Evolutionary conservation across 352 stramenopile genomes (phyloP).

Genomic region (Lagenidium sp.): DNA sequence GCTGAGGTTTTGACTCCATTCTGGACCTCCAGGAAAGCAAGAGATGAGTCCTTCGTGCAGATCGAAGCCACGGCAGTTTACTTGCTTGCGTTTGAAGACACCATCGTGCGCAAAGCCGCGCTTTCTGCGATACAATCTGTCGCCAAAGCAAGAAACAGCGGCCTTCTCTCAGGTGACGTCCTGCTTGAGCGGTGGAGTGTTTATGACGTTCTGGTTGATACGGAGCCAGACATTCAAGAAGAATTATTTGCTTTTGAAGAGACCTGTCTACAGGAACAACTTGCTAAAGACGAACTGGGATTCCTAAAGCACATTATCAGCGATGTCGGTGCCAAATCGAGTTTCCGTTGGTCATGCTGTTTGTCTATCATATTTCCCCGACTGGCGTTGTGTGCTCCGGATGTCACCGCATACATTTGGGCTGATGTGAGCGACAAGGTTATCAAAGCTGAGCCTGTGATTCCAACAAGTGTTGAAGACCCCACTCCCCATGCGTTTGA

Average conservation of each 20-base stretch:
- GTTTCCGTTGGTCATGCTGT: slow-evolving; percentile 50
- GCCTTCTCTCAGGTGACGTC: no score
- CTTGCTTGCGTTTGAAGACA: slow-evolving; percentile 37
- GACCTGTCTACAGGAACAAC: no score
- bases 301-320: no score
- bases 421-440: slow-evolving; percentile 49
- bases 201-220: no score
- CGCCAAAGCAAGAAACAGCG: no score
- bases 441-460: slow-evolving; percentile 44
- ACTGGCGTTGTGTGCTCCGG: slow-evolving; percentile 26
- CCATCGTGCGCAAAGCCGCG: slow-evolving; percentile 14
- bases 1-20: no score
- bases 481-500: slow-evolving; percentile 11
- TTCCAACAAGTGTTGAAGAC: slow-evolving; percentile 16
- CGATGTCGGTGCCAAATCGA: no score
- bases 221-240: no score
- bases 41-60: slow-evolving; percentile 46
- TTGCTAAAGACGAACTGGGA: no score
- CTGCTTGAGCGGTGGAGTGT: no score
- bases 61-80: slow-evolving; percentile 51
- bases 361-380: slow-evolving; percentile 33
- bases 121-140: no score
- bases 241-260: no score
- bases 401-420: slow-evolving; percentile 64
- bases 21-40: slow-evolving; percentile 25